Conservation (phyloP, 257 asterid genomes). For the Petunia secreta region DNA sequence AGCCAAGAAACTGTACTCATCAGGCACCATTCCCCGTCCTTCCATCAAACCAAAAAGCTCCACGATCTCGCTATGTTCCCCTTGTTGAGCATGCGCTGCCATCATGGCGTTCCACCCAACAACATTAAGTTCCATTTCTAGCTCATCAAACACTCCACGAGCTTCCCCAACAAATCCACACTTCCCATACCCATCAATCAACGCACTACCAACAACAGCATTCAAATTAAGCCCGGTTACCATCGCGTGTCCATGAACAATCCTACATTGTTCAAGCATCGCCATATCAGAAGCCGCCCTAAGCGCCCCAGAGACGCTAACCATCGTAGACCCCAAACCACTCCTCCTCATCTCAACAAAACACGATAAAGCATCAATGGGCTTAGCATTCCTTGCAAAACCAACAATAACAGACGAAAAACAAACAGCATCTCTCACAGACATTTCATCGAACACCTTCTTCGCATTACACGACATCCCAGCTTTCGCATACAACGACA, state of each 20-base stretch:
- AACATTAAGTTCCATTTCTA: constrained; percentile 36
- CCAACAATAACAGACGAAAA: constrained; percentile 71
- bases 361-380: constrained; percentile 54
- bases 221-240: constrained; percentile 53
- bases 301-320: constrained; percentile 72
- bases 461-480: constrained; percentile 41
- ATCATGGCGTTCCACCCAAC: constrained; percentile 76
- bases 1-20: constrained; percentile 70
- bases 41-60: constrained; percentile 57
- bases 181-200: constrained; percentile 84
- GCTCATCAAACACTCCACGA: constrained; percentile 55
- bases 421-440: constrained; percentile 63
- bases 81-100: constrained; percentile 82
- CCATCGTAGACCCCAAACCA: constrained; percentile 44
- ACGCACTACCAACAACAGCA: constrained; percentile 54
- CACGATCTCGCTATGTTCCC: constrained; percentile 42
- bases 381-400: constrained; percentile 55
- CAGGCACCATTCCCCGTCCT: constrained; percentile 51
- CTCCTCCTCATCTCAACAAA: constrained; percentile 65
- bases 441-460: constrained; percentile 75
- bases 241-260: constrained; percentile 68
- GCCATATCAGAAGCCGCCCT: constrained; percentile 64
- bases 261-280: constrained; percentile 76
- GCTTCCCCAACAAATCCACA: constrained; percentile 74
- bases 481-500: constrained; percentile 51